Base-by-base conservation (phyloP, 148 eudicot species). In the Camellia lanceoleosa region DNA sequence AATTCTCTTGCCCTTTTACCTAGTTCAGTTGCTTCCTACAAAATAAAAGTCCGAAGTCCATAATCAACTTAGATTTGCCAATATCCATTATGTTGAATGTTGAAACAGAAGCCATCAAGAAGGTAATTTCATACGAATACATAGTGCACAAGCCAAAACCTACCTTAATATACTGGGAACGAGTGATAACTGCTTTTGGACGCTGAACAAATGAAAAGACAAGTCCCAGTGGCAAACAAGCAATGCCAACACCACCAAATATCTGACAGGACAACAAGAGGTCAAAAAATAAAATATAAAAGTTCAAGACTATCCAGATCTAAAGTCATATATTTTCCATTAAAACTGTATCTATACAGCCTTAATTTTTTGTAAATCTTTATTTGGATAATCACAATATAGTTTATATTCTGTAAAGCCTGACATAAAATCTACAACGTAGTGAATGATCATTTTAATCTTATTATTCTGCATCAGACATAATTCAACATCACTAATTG, bases 81-180 rank as follows among this genome's bases (percentile, higher is more conserved):
- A 38, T 54, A 55, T 23, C 38, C 55, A 69, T 47, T 30, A 30
- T 30, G 38, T 30, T 30, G 38, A 30, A 75, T 2, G 10, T 52
- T 30, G n/a, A 15, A 75, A 65, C 38, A 7, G 20, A 71, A 75
- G 65, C 42, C 47, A 12, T 20, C 2, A 44, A 68, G 47, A 5
- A 67, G 0, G 72, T 76, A 55, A 76, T 30, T 56, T 75, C 78
- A 20, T 2, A 46, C 68, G 58, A 19, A 56, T 49, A 68, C 38
- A 55, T 3, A 10, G 23, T 47, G 41, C 80, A 69, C 49, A 81
- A 19, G 5, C 6, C 41, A 74, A 46, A 76, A 64, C 60, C 66
- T 86, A 96, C 99, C 99, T 96, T 96, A 79, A 96, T 96, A 85
- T 96, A 96, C 83, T 96, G 99, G 72, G 99, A 96, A 74, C 98